Percentiles rank a stretch among this genome's conserved stretches.
Conservation (phyloP, 495 filamentous ascomycete species). For the Hyaloscypha finlandica region DNA sequence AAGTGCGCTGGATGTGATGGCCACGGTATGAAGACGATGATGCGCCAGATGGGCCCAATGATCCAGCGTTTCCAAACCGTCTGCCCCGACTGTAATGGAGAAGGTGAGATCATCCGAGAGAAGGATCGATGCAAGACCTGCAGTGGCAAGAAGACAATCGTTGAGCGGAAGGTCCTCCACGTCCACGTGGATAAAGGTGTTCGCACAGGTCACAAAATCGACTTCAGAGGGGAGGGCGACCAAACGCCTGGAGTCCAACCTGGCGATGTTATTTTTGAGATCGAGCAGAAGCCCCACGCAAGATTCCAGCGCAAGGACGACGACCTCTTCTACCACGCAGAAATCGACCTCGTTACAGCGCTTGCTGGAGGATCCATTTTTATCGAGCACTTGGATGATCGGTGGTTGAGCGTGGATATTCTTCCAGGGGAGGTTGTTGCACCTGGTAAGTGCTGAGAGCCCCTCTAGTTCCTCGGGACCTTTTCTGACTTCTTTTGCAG, state of each 20-base stretch:
- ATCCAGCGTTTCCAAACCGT: constrained; percentile 99
- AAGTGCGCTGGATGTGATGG: constrained; percentile 89
- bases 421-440: constrained; percentile 90
- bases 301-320: constrained; percentile 96
- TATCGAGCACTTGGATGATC: constrained; percentile 95
- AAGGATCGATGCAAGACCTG: constrained; percentile 96
- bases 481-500: constrained; percentile 45
- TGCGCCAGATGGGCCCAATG: constrained; percentile 99
- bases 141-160: constrained; percentile 93
- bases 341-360: constrained; percentile 95
- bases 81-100: constrained; percentile 96
- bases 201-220: constrained; percentile 88
- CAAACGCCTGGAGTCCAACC: constrained; percentile 90
- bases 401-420: constrained; percentile 92
- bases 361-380: constrained; percentile 85
- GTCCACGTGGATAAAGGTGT: constrained; percentile 97
- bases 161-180: constrained; percentile 97
- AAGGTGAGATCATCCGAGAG: constrained; percentile 93
- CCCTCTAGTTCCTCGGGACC: not conserved
- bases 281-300: constrained; percentile 94
- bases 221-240: constrained; percentile 95
- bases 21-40: constrained; percentile 98
- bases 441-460: constrained; percentile 66
- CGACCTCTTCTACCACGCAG: constrained; percentile 91
- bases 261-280: constrained; percentile 96